Conservation (phyloP, 768 basidiomycete species). For the Boletus huronensis region DNA sequence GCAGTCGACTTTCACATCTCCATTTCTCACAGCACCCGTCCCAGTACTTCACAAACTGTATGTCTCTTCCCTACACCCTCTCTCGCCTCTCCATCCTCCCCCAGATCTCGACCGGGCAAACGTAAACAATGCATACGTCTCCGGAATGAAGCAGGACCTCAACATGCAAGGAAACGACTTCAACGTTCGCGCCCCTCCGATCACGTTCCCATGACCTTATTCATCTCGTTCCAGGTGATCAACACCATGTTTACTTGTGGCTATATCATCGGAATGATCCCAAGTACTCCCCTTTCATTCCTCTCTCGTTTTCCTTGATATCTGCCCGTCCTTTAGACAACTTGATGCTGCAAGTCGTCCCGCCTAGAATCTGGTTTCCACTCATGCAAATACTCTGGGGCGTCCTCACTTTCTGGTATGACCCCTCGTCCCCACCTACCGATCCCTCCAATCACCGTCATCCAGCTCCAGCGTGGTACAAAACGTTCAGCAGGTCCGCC, state of each 20-base stretch:
- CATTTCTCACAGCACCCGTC: constrained; percentile 4
- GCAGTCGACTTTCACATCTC: not conserved
- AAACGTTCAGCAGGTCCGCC: constrained; percentile 51
- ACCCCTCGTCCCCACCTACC: not conserved
- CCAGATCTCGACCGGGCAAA: constrained; percentile 67
- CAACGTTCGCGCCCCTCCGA: constrained; percentile 39
- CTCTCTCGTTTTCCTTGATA: not conserved
- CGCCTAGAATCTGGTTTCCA: constrained; percentile 66
- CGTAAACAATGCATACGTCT: constrained; percentile 72
- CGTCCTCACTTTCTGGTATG: constrained; percentile 58
- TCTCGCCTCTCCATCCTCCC: not conserved
- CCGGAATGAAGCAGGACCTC: constrained; percentile 73
- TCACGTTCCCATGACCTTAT: not conserved
- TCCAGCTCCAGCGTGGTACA: constrained; percentile 53
- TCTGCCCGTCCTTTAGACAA: constrained; percentile 43
- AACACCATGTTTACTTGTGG: constrained; percentile 73
- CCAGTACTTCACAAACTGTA: constrained; percentile 68
- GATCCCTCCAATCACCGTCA: not conserved
- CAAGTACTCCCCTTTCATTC: constrained; percentile 38
- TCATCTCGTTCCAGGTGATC: constrained; percentile 43
- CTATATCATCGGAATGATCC: constrained; percentile 73
- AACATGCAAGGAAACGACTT: constrained; percentile 61
- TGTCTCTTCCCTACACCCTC: constrained; percentile 7
- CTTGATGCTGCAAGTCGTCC: constrained; percentile 58
- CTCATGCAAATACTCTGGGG: constrained; percentile 64